Evolutionary conservation across 495 filamentous ascomycete species (phyloP).

Genomic region (Pyrenula massariospora): DNA sequence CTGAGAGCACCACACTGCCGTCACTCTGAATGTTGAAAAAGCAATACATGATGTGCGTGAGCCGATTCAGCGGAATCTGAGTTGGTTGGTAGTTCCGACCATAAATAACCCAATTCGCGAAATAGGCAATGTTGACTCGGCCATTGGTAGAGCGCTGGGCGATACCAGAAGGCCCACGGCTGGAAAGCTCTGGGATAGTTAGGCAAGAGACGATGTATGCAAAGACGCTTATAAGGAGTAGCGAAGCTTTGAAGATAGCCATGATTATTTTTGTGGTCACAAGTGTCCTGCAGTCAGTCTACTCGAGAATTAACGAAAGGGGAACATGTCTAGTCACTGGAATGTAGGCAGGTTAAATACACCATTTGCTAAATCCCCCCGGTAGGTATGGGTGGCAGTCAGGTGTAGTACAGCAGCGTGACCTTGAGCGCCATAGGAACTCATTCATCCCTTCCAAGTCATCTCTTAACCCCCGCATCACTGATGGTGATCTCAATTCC

Average conservation of each 20-base stretch:
- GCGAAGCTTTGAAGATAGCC: not conserved
- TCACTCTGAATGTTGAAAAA: conserved; percentile 14
- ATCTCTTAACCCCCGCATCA: not conserved
- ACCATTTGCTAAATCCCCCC: too few relatives aligned
- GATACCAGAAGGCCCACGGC: not conserved
- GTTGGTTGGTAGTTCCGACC: conserved; percentile 4
- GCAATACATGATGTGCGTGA: not conserved
- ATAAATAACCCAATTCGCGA: conserved; percentile 1
- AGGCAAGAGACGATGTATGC: not conserved
- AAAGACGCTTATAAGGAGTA: not conserved
- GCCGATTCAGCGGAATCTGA: conserved; percentile 5
- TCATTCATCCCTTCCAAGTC: too few relatives aligned
- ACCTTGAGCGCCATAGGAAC: not conserved
- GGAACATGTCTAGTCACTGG: not conserved
- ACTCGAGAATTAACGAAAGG: not conserved
- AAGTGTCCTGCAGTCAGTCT: not conserved
- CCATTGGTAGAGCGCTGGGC: not conserved
- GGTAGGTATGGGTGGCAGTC: not conserved
- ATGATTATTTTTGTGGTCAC: not conserved
- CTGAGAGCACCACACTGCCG: conserved; percentile 22
- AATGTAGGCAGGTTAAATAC: not conserved
- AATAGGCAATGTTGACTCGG: not conserved
- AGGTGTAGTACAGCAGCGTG: not conserved
- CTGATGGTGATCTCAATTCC: not conserved
- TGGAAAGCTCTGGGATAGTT: not conserved